Evolutionary conservation across 352 stramenopile genomes (phyloP).

Genomic region (Phytophthora pistaciae): DNA sequence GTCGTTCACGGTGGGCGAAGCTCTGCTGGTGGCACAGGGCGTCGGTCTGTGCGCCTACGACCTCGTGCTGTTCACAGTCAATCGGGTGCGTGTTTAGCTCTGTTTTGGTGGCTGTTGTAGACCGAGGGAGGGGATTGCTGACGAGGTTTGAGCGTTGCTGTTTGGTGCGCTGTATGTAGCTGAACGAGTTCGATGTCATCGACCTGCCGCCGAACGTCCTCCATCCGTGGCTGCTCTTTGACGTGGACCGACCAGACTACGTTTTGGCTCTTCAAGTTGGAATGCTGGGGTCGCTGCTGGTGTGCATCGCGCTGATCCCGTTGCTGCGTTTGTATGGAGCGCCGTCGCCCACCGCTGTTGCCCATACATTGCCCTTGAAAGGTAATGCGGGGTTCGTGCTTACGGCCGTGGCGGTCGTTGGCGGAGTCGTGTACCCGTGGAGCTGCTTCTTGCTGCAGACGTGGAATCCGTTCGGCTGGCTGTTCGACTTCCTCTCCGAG

Average conservation of each 20-base stretch:
- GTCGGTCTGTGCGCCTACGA: slow-evolving; percentile 57
- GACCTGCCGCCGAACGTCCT: slow-evolving; percentile 6
- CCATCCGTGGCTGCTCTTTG: slow-evolving; percentile 32
- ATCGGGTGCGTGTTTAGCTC: slow-evolving; percentile 32
- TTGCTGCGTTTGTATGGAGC: slow-evolving; percentile 50
- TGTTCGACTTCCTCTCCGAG: slow-evolving; percentile 51
- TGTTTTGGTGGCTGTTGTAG: neutral
- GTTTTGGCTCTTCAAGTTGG: slow-evolving; percentile 66
- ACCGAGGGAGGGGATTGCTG: neutral
- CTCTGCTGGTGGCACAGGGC: slow-evolving; percentile 63
- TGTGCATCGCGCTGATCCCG: slow-evolving; percentile 49
- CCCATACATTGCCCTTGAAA: slow-evolving; percentile 29
- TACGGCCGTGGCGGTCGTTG: slow-evolving; percentile 35
- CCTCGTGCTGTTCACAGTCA: slow-evolving; percentile 43
- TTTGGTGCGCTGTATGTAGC: slow-evolving; percentile 10
- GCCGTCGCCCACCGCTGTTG: slow-evolving; percentile 43
- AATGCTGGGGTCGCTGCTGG: slow-evolving; percentile 47
- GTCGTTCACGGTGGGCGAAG: slow-evolving; percentile 78
- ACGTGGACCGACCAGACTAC: slow-evolving; percentile 41
- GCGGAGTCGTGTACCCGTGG: slow-evolving; percentile 57
- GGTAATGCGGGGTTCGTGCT: slow-evolving; percentile 38
- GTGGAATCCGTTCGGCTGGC: slow-evolving; percentile 1
- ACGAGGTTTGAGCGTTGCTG: neutral
- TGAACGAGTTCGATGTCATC: slow-evolving; percentile 30
- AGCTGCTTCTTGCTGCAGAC: slow-evolving; percentile 62